phyloP scores from a whole-genome alignment of 192 early-diverging fungal species.

The Dissophora globulifera region DNA sequence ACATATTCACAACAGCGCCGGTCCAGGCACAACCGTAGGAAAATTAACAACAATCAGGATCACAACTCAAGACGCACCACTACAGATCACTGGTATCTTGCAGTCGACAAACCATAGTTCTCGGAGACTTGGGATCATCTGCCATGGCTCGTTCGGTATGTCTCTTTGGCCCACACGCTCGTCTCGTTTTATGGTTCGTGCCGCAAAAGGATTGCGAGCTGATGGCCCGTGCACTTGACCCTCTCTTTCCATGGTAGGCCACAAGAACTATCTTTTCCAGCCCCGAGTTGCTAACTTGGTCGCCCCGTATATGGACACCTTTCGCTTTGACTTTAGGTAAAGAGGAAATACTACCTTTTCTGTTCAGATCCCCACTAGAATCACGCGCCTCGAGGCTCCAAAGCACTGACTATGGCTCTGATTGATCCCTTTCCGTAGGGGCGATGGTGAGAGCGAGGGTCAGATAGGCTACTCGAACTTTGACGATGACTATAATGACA shows the following conservation, averaged over 20 bases:
- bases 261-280: conserved; percentile 38
- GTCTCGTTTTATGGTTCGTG: neutral
- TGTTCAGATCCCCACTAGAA: neutral
- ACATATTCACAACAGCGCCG: no score
- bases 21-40: conserved; percentile 3
- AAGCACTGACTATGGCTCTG: no score
- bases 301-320: conserved; percentile 30
- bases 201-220: neutral
- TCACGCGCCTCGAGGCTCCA: neutral
- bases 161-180: neutral
- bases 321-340: conserved; percentile 54
- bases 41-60: conserved; percentile 4
- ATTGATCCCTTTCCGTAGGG: no score
- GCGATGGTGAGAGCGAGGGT: conserved; percentile 46
- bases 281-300: conserved; percentile 20
- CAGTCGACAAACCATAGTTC: conserved; percentile 19
- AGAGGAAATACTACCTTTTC: no score
- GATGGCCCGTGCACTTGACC: neutral
- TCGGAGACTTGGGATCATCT: conserved; percentile 24
- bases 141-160: conserved; percentile 29
- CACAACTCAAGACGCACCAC: neutral
- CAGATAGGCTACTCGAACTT: conserved; percentile 20
- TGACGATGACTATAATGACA: conserved; percentile 40
- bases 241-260: conserved; percentile 12
- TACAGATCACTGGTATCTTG: conserved; percentile 7